A percentile compares a stretch with the other conserved stretches of the same genome.
phyloP scores from a whole-genome alignment of 331 rosid genomes.

The Erythrophleum ivorense region DNA sequence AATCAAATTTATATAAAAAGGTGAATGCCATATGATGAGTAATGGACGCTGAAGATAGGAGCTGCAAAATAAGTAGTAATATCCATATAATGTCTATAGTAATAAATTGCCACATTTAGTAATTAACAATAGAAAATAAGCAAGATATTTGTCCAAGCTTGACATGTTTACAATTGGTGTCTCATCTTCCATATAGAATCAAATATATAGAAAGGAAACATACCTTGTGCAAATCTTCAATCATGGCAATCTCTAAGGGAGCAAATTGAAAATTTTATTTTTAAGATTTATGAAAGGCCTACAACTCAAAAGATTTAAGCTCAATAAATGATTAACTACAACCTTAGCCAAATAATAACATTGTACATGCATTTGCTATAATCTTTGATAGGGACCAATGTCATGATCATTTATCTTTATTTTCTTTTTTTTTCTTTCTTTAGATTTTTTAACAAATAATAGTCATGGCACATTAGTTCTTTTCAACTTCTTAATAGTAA shows the following conservation, averaged over 20 bases:
- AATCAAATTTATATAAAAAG: constrained; percentile 4
- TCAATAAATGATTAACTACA: constrained; percentile 26
- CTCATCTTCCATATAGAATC: constrained; percentile 13
- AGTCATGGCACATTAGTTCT: background rate
- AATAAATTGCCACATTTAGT: background rate
- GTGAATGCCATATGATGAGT: constrained; percentile 2
- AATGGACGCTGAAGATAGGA: constrained; percentile 4
- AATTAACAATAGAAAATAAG: background rate
- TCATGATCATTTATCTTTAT: background rate
- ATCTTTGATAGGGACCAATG: background rate
- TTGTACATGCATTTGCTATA: background rate
- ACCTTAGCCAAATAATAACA: constrained; percentile 20
- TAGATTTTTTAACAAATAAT: background rate
- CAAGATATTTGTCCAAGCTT: constrained; percentile 22
- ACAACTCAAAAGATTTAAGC: constrained; percentile 36
- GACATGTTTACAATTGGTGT: constrained; percentile 14
- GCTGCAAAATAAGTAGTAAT: background rate
- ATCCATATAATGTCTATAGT: background rate
- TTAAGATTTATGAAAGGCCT: constrained; percentile 99
- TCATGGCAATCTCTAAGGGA: constrained; percentile 99
- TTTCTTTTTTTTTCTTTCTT: background rate
- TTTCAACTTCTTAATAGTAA: background rate
- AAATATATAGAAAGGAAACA: constrained; percentile 26
- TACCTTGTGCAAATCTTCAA: constrained; percentile 98
- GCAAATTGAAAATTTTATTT: constrained; percentile 87